These are phyloP conservation scores for Teunomyces stri DNA, from an alignment of 805 yeast genomes.

Conservation along the genomic window DNA sequence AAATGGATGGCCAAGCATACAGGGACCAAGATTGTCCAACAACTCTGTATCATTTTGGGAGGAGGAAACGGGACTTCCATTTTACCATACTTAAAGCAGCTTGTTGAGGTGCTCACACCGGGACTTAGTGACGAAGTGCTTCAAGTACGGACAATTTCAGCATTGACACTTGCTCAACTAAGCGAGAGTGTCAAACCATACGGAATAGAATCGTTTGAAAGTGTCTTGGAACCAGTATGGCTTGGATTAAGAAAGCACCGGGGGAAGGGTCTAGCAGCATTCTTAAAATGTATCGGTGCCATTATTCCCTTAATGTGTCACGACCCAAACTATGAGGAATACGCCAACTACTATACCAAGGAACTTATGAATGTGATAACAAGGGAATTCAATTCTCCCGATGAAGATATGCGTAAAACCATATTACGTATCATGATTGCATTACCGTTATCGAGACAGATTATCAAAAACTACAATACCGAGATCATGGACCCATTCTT, in stretches of 20 bases:
- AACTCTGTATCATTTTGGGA: slow-evolving; percentile 66
- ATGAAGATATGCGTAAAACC: slow-evolving; percentile 80
- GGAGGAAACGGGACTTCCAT: slow-evolving; percentile 52
- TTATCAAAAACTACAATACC: slow-evolving; percentile 48
- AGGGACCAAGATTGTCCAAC: slow-evolving; percentile 75
- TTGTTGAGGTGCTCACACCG: slow-evolving; percentile 59
- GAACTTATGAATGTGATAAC: slow-evolving; percentile 67
- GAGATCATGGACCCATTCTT: slow-evolving; percentile 64
- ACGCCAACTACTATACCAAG: slow-evolving; percentile 71
- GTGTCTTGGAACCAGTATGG: slow-evolving; percentile 75
- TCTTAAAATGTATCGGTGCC: slow-evolving; percentile 72
- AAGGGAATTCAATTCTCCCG: slow-evolving; percentile 77
- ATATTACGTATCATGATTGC: slow-evolving; percentile 67
- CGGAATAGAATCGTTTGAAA: slow-evolving; percentile 86
- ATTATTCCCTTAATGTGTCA: slow-evolving; percentile 81
- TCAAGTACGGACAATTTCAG: slow-evolving; percentile 67
- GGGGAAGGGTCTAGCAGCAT: slow-evolving; percentile 75
- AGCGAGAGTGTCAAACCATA: slow-evolving; percentile 85
- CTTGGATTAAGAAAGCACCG: slow-evolving; percentile 70
- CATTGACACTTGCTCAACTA: slow-evolving; percentile 65
- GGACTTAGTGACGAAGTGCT: slow-evolving; percentile 66
- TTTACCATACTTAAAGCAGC: slow-evolving; percentile 65
- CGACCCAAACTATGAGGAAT: slow-evolving; percentile 53
- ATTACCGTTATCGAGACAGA: slow-evolving; percentile 60
- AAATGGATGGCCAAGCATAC: slow-evolving; percentile 85